These are phyloP conservation scores for Jamesozyma jinghongensis DNA, from an alignment of 805 yeast species.

Conservation along the genomic window DNA sequence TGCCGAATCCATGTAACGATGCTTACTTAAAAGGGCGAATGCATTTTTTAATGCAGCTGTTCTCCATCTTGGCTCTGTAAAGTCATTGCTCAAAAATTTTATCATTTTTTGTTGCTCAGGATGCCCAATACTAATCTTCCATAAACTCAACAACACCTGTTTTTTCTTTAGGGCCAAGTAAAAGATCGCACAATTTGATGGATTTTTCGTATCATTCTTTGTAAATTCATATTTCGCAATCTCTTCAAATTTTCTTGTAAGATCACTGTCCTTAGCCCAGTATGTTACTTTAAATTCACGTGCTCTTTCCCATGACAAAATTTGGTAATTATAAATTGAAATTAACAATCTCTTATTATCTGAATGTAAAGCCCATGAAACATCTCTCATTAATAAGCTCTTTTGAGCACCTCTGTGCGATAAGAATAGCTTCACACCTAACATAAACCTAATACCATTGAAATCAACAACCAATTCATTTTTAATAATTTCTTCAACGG, in stretches of 20 bases:
- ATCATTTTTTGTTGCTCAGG: slow-evolving; percentile 78
- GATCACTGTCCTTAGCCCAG: slow-evolving; percentile 50
- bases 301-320: slow-evolving; percentile 51
- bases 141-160: slow-evolving; percentile 64
- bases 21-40: slow-evolving; percentile 80
- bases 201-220: slow-evolving; percentile 50
- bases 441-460: slow-evolving; percentile 61
- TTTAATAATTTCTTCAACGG: slow-evolving; percentile 47
- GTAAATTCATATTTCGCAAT: slow-evolving; percentile 68
- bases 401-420: slow-evolving; percentile 42
- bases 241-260: slow-evolving; percentile 49
- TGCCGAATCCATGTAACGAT: slow-evolving; percentile 80
- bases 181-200: slow-evolving; percentile 61
- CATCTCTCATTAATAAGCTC: slow-evolving; percentile 65
- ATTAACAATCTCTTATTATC: slow-evolving; percentile 63
- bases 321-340: slow-evolving; percentile 32
- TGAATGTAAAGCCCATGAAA: slow-evolving; percentile 81
- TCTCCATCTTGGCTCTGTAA: slow-evolving; percentile 65
- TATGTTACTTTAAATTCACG: slow-evolving; percentile 54
- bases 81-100: slow-evolving; percentile 69
- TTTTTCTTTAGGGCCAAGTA: slow-evolving; percentile 75
- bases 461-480: slow-evolving; percentile 29
- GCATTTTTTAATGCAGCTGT: slow-evolving; percentile 91
- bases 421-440: slow-evolving; percentile 62
- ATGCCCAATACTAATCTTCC: slow-evolving; percentile 71